Conservation (phyloP, 2,329 filamentous ascomycete genomes). For the Leptosphaerulina australis region DNA sequence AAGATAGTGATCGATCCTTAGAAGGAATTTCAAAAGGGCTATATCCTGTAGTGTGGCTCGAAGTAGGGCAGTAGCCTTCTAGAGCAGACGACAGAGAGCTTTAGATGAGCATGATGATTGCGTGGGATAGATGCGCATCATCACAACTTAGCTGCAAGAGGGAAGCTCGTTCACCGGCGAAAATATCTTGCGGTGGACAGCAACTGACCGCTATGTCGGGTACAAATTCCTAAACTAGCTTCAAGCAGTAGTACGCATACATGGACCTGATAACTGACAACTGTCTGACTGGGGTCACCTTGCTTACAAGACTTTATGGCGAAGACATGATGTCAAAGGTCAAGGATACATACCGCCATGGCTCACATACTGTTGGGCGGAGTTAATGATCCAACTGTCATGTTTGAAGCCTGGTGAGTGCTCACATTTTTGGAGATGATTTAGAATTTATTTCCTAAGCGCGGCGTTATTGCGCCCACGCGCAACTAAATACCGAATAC, state of each 20-base stretch:
- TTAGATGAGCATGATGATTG: background rate
- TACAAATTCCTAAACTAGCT: background rate
- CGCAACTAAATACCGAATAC: slow-evolving; percentile 44
- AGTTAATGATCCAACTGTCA: background rate
- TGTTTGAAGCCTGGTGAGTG: background rate
- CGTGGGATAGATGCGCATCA: too few relatives aligned
- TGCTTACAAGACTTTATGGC: background rate
- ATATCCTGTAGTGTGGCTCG: too few relatives aligned
- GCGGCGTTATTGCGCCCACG: slow-evolving; percentile 14
- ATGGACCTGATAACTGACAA: background rate
- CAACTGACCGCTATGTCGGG: background rate
- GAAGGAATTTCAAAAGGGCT: too few relatives aligned
- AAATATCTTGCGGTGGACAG: background rate
- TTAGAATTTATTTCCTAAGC: slow-evolving; percentile 26
- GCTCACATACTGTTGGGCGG: background rate
- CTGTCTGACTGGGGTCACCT: background rate
- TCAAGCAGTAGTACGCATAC: background rate
- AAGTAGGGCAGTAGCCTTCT: background rate
- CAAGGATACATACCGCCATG: background rate
- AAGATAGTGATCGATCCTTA: too few relatives aligned
- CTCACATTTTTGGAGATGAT: slow-evolving; percentile 15
- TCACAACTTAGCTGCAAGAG: too few relatives aligned
- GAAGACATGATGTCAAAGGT: slow-evolving; percentile 10
- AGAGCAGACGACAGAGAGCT: background rate
- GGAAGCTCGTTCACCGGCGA: background rate